Percentiles rank a stretch among this genome's conserved stretches.
These are phyloP conservation scores for Simplicillium aogashimaense DNA, from an alignment of 2,329 filamentous ascomycete species.

Conservation along the genomic window DNA sequence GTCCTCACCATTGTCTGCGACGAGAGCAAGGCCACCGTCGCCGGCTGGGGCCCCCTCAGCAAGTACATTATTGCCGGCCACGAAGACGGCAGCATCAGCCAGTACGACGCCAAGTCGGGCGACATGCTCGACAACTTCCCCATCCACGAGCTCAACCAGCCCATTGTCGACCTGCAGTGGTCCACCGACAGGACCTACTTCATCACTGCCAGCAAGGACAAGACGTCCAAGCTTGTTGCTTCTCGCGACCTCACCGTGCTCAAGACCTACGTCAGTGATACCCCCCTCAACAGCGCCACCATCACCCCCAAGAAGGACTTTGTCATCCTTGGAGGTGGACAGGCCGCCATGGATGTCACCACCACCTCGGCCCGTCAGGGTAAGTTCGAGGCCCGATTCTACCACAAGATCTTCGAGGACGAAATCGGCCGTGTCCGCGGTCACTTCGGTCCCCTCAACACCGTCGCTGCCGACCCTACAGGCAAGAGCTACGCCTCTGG, in stretches of 20 bases:
- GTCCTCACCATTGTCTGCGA: conserved; percentile 82
- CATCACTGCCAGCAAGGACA: conserved; percentile 97
- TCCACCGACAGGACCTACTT: conserved; percentile 90
- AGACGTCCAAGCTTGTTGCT: conserved; percentile 87
- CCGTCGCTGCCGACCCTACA: conserved; percentile 83
- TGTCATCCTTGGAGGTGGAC: conserved; percentile 94
- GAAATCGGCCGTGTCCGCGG: conserved; percentile 95
- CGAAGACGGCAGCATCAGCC: conserved; percentile 87
- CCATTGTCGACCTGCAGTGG: conserved; percentile 93
- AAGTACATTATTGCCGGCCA: conserved; percentile 98
- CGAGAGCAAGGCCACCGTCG: conserved; percentile 93
- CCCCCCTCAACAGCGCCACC: conserved; percentile 88
- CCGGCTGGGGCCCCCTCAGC: conserved; percentile 87
- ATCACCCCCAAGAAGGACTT: conserved; percentile 96
- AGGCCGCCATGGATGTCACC: conserved; percentile 98
- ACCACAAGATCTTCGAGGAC: conserved; percentile 99
- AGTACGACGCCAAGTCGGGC: conserved; percentile 87
- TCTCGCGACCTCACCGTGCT: conserved; percentile 80
- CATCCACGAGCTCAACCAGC: conserved; percentile 73
- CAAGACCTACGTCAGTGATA: conserved; percentile 88
- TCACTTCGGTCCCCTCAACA: conserved; percentile 96
- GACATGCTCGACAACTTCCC: conserved; percentile 73
- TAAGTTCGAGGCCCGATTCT: conserved; percentile 99
- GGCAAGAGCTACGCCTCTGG: conserved; percentile 91
- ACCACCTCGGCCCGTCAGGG: conserved; percentile 88